These are phyloP conservation scores for Starmerella etchellsii DNA, from an alignment of 805 yeast species.

Conservation along the genomic window DNA sequence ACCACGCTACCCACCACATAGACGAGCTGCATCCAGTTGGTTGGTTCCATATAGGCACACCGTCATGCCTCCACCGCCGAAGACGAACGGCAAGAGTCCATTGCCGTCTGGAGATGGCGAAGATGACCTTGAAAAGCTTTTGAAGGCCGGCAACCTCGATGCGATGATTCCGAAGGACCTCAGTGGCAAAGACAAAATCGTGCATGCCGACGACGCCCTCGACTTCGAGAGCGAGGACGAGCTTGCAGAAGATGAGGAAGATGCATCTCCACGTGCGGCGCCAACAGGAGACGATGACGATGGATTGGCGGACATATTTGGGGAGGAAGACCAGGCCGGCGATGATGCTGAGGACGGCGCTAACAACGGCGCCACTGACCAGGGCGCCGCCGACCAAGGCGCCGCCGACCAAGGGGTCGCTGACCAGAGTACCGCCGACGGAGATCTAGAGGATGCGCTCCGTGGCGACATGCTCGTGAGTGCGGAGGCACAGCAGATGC, in stretches of 20 bases:
- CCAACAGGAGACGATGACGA: conserved; percentile 13
- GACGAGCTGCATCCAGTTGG: no score
- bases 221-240: conserved; percentile 94
- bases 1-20: no score
- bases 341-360: neutral
- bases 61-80: no score
- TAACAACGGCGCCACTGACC: neutral
- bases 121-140: conserved; percentile 26
- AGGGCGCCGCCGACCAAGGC: neutral
- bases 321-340: conserved; percentile 5
- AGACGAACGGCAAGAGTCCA: no score
- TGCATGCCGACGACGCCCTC: conserved; percentile 82
- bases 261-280: conserved; percentile 14
- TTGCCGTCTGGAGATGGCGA: no score
- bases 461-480: neutral
- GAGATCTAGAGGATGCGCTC: conserved; percentile 4
- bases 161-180: conserved; percentile 25
- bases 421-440: neutral
- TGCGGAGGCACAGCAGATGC: conserved; percentile 5
- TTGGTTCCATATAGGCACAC: no score
- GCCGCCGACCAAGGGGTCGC: no score
- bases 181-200: conserved; percentile 38
- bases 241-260: conserved; percentile 76
- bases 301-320: conserved; percentile 26
- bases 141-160: conserved; percentile 23